phyloP scores from a whole-genome alignment of 805 yeast species.

The Saccharomycopsis sp. region DNA sequence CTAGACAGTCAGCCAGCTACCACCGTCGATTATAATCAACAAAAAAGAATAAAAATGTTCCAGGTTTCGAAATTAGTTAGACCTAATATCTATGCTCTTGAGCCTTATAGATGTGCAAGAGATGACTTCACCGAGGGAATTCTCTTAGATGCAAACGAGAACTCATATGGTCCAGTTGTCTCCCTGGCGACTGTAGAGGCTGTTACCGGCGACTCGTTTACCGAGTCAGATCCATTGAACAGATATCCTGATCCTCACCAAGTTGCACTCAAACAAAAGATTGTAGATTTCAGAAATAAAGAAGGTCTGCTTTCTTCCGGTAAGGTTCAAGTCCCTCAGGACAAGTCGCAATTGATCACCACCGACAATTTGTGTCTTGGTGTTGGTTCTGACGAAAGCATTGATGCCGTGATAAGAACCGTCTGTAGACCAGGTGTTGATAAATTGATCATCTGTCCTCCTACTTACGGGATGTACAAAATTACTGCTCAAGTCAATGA shows the following conservation, averaged over 20 bases:
- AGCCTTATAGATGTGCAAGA: constrained; percentile 95
- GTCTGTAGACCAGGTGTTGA: constrained; percentile 78
- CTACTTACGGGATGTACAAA: constrained; percentile 96
- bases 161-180: constrained; percentile 85
- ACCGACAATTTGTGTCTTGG: constrained; percentile 82
- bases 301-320: constrained; percentile 28
- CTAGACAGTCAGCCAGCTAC: no score
- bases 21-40: no score
- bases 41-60: no score
- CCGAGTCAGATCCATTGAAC: constrained; percentile 50
- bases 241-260: constrained; percentile 98
- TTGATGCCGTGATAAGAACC: constrained; percentile 82
- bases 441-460: constrained; percentile 81
- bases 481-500: constrained; percentile 90
- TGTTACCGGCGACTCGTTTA: constrained; percentile 31
- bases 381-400: constrained; percentile 95
- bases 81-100: constrained; percentile 75
- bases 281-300: constrained; percentile 64
- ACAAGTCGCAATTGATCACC: constrained; percentile 30
- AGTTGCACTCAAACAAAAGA: constrained; percentile 58
- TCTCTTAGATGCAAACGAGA: constrained; percentile 91
- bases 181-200: constrained; percentile 29
- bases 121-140: constrained; percentile 90
- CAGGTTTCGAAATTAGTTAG: constrained; percentile 47
- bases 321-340: constrained; percentile 24